Conservation (phyloP, 2,329 filamentous ascomycete genomes). For the Botryotinia narcissicola region DNA sequence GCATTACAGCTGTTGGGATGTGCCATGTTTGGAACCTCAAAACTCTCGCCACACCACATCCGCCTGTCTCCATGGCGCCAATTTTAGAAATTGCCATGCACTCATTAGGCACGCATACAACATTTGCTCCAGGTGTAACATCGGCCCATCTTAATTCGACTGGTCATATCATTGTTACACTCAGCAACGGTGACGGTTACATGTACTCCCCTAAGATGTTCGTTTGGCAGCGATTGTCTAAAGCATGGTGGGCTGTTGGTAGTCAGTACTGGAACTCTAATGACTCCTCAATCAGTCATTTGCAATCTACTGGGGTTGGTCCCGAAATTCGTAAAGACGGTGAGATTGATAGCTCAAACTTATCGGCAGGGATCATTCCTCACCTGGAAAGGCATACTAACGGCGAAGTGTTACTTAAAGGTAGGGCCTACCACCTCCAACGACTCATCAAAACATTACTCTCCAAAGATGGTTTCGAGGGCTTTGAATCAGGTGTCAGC, state of each 20-base stretch:
- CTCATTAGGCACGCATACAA: slow-evolving; percentile 72
- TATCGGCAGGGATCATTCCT: slow-evolving; percentile 90
- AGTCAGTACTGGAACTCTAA: slow-evolving; percentile 99
- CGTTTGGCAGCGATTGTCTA: slow-evolving; percentile 92
- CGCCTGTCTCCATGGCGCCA: slow-evolving; percentile 83
- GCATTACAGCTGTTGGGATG: slow-evolving; percentile 82
- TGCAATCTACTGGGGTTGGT: slow-evolving; percentile 69
- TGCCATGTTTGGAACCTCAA: slow-evolving; percentile 93
- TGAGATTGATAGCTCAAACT: slow-evolving; percentile 52
- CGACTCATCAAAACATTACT: slow-evolving; percentile 86
- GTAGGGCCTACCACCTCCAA: slow-evolving; percentile 86
- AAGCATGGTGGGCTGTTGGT: slow-evolving; percentile 96
- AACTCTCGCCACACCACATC: slow-evolving; percentile 78
- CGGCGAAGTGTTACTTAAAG: slow-evolving; percentile 85
- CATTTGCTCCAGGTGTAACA: slow-evolving; percentile 78
- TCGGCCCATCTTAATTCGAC: slow-evolving; percentile 88
- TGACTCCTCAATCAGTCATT: slow-evolving; percentile 79
- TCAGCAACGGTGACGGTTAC: slow-evolving; percentile 94
- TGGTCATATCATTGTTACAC: slow-evolving; percentile 81
- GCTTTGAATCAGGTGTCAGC: slow-evolving; percentile 85
- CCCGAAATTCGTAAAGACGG: slow-evolving; percentile 49
- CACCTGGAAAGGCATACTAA: slow-evolving; percentile 93
- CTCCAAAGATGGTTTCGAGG: slow-evolving; percentile 86
- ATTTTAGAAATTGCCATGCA: slow-evolving; percentile 84
- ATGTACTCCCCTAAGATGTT: slow-evolving; percentile 83